A percentile compares a stretch with the other conserved stretches of the same genome.
These are phyloP conservation scores for Coniella lustricola DNA, from an alignment of 2,329 filamentous ascomycete species.

Conservation along the genomic window DNA sequence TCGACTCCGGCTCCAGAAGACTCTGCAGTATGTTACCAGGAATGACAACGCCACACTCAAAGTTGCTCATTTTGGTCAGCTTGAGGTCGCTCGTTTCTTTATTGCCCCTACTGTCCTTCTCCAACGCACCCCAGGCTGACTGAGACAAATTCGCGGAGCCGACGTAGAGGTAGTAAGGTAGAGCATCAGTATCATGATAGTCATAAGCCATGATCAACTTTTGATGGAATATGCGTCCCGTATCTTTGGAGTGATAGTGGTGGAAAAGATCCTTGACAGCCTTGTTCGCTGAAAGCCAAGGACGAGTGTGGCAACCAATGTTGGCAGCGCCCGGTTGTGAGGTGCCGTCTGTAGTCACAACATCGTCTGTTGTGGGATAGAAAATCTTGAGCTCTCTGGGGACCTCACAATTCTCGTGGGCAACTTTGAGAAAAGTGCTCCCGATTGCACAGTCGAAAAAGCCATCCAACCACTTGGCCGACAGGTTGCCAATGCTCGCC, in stretches of 20 bases:
- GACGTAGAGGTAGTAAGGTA: conserved; percentile 21
- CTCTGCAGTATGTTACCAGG: conserved; percentile 17
- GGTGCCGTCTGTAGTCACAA: conserved; percentile 12
- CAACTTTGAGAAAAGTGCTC: conserved; percentile 7
- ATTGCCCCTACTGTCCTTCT: conserved; percentile 20
- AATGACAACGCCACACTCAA: conserved; percentile 22
- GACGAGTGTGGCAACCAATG: conserved; percentile 20
- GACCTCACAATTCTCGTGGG: conserved; percentile 8
- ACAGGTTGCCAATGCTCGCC: conserved; percentile 20
- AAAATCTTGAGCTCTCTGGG: conserved; percentile 18
- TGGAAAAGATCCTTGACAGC: conserved; percentile 20
- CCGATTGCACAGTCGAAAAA: conserved; percentile 21
- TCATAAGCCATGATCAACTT: conserved; percentile 21
- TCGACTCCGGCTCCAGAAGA: conserved; percentile 19
- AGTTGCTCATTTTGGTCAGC: conserved; percentile 19
- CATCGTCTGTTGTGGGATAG: conserved; percentile 20
- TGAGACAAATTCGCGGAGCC: conserved; percentile 22
- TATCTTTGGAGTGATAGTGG: conserved; percentile 21
- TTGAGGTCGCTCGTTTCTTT: conserved; percentile 19
- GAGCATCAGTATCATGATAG: background rate
- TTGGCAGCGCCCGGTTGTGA: conserved; percentile 19
- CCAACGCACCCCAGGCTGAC: conserved; percentile 20
- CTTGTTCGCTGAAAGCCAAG: conserved; percentile 17
- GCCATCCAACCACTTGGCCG: conserved; percentile 19
- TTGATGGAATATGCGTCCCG: conserved; percentile 21